Conservation (phyloP, 1,284 basidiomycete genomes). For the Puccinia triticina region DNA sequence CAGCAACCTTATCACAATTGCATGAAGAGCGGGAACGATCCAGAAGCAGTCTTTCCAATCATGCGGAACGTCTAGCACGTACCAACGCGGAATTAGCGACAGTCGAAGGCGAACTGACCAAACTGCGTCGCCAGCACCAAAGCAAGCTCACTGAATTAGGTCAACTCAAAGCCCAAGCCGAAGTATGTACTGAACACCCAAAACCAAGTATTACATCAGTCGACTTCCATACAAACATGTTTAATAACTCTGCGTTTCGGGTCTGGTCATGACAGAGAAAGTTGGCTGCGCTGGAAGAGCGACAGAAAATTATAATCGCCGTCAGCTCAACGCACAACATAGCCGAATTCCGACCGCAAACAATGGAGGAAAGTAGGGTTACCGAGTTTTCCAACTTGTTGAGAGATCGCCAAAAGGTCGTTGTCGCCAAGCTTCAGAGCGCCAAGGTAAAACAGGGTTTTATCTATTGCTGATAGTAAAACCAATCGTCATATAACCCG, state of each 20-base stretch:
- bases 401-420: slow-evolving; percentile 67
- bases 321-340: slow-evolving; percentile 73
- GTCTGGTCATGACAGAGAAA: slow-evolving; percentile 67
- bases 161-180: slow-evolving; percentile 58
- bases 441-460: slow-evolving; percentile 65
- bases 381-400: slow-evolving; percentile 71
- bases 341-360: slow-evolving; percentile 71
- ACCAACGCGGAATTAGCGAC: slow-evolving; percentile 55
- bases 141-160: slow-evolving; percentile 56
- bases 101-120: slow-evolving; percentile 58
- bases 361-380: slow-evolving; percentile 71
- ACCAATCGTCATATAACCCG: too few species aligned
- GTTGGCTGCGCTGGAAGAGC: slow-evolving; percentile 71
- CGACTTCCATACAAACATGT: neutral
- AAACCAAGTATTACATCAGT: neutral
- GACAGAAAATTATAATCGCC: slow-evolving; percentile 74
- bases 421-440: slow-evolving; percentile 67
- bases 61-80: slow-evolving; percentile 33
- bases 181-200: slow-evolving; percentile 56
- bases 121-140: slow-evolving; percentile 51
- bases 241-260: neutral
- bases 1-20: slow-evolving; percentile 39
- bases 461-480: neutral
- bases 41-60: slow-evolving; percentile 26
- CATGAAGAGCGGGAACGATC: slow-evolving; percentile 32